Evolutionary conservation across 2,329 filamentous ascomycete genomes (phyloP).

Genomic region (Cercospora janseana): DNA sequence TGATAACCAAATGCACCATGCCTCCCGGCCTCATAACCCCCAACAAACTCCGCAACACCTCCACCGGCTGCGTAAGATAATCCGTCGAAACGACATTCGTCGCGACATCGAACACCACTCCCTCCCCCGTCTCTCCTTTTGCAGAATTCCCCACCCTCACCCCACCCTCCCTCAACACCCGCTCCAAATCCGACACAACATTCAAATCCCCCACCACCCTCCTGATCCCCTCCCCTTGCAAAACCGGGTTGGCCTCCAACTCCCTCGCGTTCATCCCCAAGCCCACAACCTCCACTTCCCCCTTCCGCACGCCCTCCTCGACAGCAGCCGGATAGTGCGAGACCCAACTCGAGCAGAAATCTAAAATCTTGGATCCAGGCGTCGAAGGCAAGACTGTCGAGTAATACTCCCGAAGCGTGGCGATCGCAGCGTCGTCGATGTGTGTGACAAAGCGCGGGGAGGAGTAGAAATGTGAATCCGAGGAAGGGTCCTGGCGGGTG

Average conservation of each 20-base stretch:
- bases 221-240: slow-evolving; percentile 37
- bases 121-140: no score
- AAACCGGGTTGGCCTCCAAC: slow-evolving; percentile 43
- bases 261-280: slow-evolving; percentile 52
- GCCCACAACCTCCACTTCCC: slow-evolving; percentile 45
- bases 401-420: slow-evolving; percentile 49
- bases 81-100: slow-evolving; percentile 55
- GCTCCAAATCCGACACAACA: slow-evolving; percentile 35
- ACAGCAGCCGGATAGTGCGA: slow-evolving; percentile 45
- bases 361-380: slow-evolving; percentile 43
- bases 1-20: slow-evolving; percentile 51
- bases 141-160: slow-evolving; percentile 7
- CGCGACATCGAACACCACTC: slow-evolving; percentile 42
- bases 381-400: slow-evolving; percentile 41
- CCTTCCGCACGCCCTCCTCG: slow-evolving; percentile 35
- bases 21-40: slow-evolving; percentile 45
- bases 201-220: slow-evolving; percentile 49
- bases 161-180: slow-evolving; percentile 22
- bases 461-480: slow-evolving; percentile 42
- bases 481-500: slow-evolving; percentile 39
- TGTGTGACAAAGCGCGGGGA: slow-evolving; percentile 53
- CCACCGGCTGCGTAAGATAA: slow-evolving; percentile 50
- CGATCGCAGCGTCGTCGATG: slow-evolving; percentile 53
- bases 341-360: slow-evolving; percentile 54
- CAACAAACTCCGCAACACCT: slow-evolving; percentile 46